Conservation (phyloP, 768 basidiomycete genomes). For the Tricholoma sp. region DNA sequence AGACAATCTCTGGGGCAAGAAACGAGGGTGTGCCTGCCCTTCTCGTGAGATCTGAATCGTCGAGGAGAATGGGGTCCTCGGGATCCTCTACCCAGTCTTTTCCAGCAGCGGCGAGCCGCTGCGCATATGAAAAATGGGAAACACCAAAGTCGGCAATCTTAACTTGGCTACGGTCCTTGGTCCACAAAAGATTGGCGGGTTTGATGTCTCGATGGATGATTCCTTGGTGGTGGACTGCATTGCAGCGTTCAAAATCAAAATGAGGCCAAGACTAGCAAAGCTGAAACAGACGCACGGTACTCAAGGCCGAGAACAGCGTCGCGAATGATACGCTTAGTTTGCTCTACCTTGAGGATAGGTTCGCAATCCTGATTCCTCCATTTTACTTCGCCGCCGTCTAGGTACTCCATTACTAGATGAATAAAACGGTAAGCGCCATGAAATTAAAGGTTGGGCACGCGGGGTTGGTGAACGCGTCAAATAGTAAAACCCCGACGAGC, state of each 20-base stretch:
- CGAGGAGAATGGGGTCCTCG: constrained; percentile 62
- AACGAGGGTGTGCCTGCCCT: constrained; percentile 95
- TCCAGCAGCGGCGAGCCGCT: constrained; percentile 65
- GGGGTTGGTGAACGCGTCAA: too few relatives aligned
- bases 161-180: constrained; percentile 77
- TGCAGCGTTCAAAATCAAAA: constrained; percentile 9
- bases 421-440: constrained; percentile 2
- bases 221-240: constrained; percentile 91
- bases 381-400: constrained; percentile 90
- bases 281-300: constrained; percentile 62
- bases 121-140: constrained; percentile 91
- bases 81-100: constrained; percentile 38
- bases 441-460: too few relatives aligned
- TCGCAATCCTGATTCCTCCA: constrained; percentile 65
- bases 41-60: constrained; percentile 84
- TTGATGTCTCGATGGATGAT: constrained; percentile 99
- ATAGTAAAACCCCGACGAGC: too few relatives aligned
- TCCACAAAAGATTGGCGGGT: constrained; percentile 94
- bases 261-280: constrained; percentile 8
- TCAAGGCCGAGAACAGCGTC: constrained; percentile 94
- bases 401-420: constrained; percentile 85
- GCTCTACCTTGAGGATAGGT: constrained; percentile 78
- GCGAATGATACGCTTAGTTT: constrained; percentile 83
- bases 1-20: constrained; percentile 92
- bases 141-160: constrained; percentile 99